phyloP scores from a whole-genome alignment of 768 basidiomycete species.

The Termitomyces sp. region DNA sequence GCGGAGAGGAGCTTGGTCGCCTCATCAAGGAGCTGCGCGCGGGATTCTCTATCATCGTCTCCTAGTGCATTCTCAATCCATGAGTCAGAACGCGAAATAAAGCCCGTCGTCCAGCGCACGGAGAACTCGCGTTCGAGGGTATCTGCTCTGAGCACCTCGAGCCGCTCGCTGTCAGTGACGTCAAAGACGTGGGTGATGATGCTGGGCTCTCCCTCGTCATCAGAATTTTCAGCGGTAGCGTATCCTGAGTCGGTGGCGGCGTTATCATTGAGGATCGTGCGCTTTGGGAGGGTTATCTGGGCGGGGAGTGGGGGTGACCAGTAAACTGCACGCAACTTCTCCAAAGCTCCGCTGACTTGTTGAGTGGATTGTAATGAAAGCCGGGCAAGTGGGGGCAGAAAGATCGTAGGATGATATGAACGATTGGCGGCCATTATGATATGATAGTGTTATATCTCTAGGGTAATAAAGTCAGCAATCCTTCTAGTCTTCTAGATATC shows the following conservation, averaged over 20 bases:
- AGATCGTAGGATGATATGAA: slow-evolving; percentile 23
- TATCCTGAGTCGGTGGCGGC: slow-evolving; percentile 71
- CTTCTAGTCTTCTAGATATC: slow-evolving; percentile 7
- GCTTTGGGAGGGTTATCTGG: slow-evolving; percentile 22
- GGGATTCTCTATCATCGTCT: slow-evolving; percentile 33
- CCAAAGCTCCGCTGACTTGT: slow-evolving; percentile 34
- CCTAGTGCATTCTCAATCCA: slow-evolving; percentile 33
- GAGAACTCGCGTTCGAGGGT: slow-evolving; percentile 60
- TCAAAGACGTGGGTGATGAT: slow-evolving; percentile 11
- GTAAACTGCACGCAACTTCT: slow-evolving; percentile 46
- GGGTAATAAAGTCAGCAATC: slow-evolving; percentile 9
- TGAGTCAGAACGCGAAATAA: slow-evolving; percentile 53
- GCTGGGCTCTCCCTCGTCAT: slow-evolving; percentile 26
- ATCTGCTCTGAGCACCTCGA: slow-evolving; percentile 53
- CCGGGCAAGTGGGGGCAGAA: slow-evolving; percentile 52
- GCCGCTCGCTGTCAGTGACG: slow-evolving; percentile 13
- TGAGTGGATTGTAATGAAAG: slow-evolving; percentile 29
- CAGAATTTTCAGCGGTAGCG: slow-evolving; percentile 66
- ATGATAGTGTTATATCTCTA: slow-evolving; percentile 1
- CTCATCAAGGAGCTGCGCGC: slow-evolving; percentile 44
- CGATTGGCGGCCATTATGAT: slow-evolving; percentile 12
- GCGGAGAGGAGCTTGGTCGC: slow-evolving; percentile 53
- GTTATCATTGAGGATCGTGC: slow-evolving; percentile 26
- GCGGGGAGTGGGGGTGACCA: slow-evolving; percentile 31
- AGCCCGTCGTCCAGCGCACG: slow-evolving; percentile 71